Evolutionary conservation across 768 basidiomycete species (phyloP).

Genomic region (Lactarius indigo): DNA sequence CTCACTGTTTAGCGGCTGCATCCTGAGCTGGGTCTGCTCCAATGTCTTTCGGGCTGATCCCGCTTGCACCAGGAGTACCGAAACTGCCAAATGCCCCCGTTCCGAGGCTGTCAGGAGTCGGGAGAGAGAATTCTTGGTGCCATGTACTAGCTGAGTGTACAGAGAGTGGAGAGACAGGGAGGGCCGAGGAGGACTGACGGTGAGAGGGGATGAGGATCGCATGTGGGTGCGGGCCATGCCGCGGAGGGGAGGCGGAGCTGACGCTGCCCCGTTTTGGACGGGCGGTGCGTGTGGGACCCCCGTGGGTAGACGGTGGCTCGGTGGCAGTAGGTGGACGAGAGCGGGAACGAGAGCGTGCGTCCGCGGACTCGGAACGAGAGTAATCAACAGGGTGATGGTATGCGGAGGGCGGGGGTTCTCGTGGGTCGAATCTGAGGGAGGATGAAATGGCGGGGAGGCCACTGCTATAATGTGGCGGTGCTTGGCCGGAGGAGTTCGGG

Average conservation of each 20-base stretch:
- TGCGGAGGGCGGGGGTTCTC: slow-evolving; percentile 29
- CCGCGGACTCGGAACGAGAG: slow-evolving; percentile 22
- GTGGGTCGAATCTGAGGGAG: slow-evolving; percentile 35
- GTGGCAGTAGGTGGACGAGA: slow-evolving; percentile 48
- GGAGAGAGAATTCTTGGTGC: slow-evolving; percentile 29
- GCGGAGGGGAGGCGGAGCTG: slow-evolving; percentile 53
- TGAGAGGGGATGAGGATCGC: slow-evolving; percentile 65
- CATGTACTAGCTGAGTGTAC: slow-evolving; percentile 18
- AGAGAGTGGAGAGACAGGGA: slow-evolving; percentile 33
- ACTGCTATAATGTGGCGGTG: slow-evolving; percentile 34
- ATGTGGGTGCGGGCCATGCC: slow-evolving; percentile 42
- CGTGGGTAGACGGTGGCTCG: slow-evolving; percentile 29
- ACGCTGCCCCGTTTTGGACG: slow-evolving; percentile 56
- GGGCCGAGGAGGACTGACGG: slow-evolving; percentile 27
- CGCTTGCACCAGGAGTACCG: slow-evolving; percentile 25
- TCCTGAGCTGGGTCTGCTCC: slow-evolving; percentile 29
- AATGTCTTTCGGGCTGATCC: slow-evolving; percentile 36
- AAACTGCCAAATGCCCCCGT: slow-evolving; percentile 22
- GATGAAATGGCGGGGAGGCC: slow-evolving; percentile 36
- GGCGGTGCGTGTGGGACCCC: slow-evolving; percentile 42
- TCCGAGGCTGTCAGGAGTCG: slow-evolving; percentile 33
- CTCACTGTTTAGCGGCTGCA: slow-evolving; percentile 40
- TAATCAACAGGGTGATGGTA: slow-evolving; percentile 32
- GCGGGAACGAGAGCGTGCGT: slow-evolving; percentile 32
- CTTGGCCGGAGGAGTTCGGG: slow-evolving; percentile 1